phyloP scores from a whole-genome alignment of 2,329 filamentous ascomycete genomes.

The Botrytis deweyae region DNA sequence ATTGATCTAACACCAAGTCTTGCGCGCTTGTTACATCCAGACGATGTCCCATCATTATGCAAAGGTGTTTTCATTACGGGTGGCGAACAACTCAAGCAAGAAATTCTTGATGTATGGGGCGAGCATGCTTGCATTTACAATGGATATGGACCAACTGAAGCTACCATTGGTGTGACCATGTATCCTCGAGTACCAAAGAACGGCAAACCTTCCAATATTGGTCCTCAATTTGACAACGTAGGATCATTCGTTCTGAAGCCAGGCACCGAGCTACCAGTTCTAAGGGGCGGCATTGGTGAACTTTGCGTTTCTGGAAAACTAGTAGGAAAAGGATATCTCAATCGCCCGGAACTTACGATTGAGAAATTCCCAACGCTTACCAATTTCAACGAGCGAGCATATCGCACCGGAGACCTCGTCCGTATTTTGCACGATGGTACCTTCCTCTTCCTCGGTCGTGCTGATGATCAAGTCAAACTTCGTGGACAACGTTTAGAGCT shows the following conservation, averaged over 20 bases:
- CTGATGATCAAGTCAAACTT: constrained; percentile 90
- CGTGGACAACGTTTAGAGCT: constrained; percentile 87
- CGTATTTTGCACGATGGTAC: constrained; percentile 75
- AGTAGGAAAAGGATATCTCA: constrained; percentile 87
- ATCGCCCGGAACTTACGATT: constrained; percentile 71
- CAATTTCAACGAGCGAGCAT: constrained; percentile 61
- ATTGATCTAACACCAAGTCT: constrained; percentile 90
- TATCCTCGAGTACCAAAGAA: constrained; percentile 75
- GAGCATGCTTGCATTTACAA: constrained; percentile 81
- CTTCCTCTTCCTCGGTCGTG: constrained; percentile 83
- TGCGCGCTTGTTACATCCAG: constrained; percentile 73
- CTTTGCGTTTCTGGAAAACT: constrained; percentile 84
- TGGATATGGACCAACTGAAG: constrained; percentile 88
- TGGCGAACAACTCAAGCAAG: constrained; percentile 82
- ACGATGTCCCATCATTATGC: constrained; percentile 77
- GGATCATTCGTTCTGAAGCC: constrained; percentile 76
- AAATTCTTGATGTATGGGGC: constrained; percentile 86
- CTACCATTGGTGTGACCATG: constrained; percentile 90
- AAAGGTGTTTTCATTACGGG: constrained; percentile 90
- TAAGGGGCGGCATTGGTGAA: constrained; percentile 79
- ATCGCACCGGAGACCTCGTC: constrained; percentile 87
- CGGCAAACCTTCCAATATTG: constrained; percentile 85
- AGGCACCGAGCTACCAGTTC: constrained; percentile 66
- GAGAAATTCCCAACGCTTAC: constrained; percentile 71
- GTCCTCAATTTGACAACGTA: constrained; percentile 82